These are phyloP conservation scores for Venturia pyrina DNA, from an alignment of 2,329 filamentous ascomycete genomes.

Conservation along the genomic window DNA sequence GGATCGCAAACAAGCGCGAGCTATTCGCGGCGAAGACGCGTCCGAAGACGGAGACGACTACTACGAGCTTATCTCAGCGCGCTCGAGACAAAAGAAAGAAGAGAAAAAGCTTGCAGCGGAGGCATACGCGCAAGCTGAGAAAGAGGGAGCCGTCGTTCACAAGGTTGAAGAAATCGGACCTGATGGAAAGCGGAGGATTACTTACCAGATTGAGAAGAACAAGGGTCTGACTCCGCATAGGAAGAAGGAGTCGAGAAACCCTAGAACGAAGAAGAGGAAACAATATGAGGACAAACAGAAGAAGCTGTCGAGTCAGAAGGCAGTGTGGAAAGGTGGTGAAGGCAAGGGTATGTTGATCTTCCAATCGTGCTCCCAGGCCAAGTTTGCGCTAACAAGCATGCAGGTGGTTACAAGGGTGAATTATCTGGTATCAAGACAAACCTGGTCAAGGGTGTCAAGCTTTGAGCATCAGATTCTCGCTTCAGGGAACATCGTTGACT, in stretches of 20 bases:
- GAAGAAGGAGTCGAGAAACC: conserved; percentile 91
- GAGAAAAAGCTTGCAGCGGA: conserved; percentile 60
- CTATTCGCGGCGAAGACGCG: conserved; percentile 30
- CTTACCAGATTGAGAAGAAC: conserved; percentile 93
- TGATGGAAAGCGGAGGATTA: conserved; percentile 87
- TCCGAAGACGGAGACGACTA: conserved; percentile 57
- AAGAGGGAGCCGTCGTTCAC: conserved; percentile 50
- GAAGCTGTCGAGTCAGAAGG: conserved; percentile 82
- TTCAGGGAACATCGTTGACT: neutral
- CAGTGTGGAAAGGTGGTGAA: conserved; percentile 77
- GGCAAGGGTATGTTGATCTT: conserved; percentile 68
- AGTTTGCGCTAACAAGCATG: conserved; percentile 56
- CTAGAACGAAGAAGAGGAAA: conserved; percentile 95
- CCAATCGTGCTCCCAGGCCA: neutral
- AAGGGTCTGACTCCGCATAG: conserved; percentile 84
- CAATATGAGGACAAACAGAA: conserved; percentile 96
- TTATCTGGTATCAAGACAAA: conserved; percentile 91
- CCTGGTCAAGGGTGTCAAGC: conserved; percentile 84
- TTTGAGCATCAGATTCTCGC: conserved; percentile 28
- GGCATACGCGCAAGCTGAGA: conserved; percentile 44
- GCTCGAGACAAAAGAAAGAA: conserved; percentile 56
- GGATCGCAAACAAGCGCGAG: conserved; percentile 44
- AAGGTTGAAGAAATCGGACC: conserved; percentile 60
- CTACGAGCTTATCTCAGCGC: conserved; percentile 76
- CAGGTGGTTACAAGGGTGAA: conserved; percentile 82